These are phyloP conservation scores for Salix brachista DNA, from an alignment of 345 rosid species.

Conservation along the genomic window DNA sequence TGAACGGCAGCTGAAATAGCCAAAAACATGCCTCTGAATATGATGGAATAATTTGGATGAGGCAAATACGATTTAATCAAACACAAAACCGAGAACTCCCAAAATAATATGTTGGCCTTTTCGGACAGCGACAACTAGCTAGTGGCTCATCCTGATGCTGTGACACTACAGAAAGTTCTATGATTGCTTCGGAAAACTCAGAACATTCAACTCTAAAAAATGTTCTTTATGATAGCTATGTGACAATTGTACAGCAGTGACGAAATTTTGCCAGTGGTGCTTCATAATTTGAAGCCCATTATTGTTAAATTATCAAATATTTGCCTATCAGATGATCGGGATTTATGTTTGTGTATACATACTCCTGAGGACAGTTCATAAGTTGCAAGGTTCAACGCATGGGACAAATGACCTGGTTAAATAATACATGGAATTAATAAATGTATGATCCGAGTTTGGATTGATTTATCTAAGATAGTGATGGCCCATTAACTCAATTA, in stretches of 20 bases:
- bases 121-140: background rate
- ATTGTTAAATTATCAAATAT: background rate
- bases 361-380: background rate
- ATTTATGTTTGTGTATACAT: background rate
- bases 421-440: background rate
- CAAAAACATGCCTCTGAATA: background rate
- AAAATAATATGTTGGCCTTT: background rate
- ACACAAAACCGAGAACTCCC: background rate
- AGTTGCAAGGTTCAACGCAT: conserved; percentile 4
- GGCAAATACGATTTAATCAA: background rate
- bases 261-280: background rate
- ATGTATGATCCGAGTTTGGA: background rate
- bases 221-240: background rate
- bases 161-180: background rate
- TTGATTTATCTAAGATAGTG: background rate
- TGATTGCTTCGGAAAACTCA: conserved; percentile 1
- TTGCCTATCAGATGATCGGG: background rate
- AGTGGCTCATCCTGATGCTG: background rate
- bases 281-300: background rate
- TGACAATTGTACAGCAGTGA: background rate
- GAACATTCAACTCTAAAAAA: background rate
- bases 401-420: background rate
- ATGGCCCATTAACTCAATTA: conserved; percentile 9
- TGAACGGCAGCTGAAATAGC: background rate
- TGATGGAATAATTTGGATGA: background rate